Base-by-base conservation (phyloP, 306 rosid species). In the Spatholobus suberectus region DNA sequence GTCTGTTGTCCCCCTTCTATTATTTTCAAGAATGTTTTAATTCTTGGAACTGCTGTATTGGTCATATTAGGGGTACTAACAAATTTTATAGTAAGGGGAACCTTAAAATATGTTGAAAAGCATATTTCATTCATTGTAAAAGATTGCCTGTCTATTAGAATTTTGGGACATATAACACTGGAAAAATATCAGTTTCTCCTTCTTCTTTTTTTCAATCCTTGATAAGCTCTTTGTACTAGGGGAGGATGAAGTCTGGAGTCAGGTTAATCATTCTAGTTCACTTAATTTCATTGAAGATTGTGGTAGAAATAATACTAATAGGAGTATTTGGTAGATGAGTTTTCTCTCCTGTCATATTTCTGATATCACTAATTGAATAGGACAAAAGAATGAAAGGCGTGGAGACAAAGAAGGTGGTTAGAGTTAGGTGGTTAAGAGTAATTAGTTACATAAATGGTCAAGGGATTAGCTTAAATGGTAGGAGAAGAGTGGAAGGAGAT, bases 1-100 rank as follows among this genome's bases (percentile, higher is more conserved):
- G 99, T 91, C 27, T 83, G 24, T 43, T 51, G 26, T 11, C 23
- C 35, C 55, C 62, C 26, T 68, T 84, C 46, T 57, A 66, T 57
- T 47, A 52, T 73, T 73, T 63, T 29, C 34, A 57, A 29, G 70
- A 77, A 57, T 46, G 37, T 54, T 80, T 12, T 49, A 70, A 24
- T 47, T 47, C 63, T 46, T 46, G 20, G 58, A 54, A 63, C 68
- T 26, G 32, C 38, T 75, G 38, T 23, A 52, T 37, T 76, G 44
- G 75, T 49, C 29, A 37, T 43, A 44, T 47, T 27, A 18, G 37
- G 69, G 76, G 55, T 17, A 6, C 44, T 35, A 59, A 65, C 54
- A 47, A 76, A 66, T 81, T 75, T 49, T 75, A 27, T 40, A 59
- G 43, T 26, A 41, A 57, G 44, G 47, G 37, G 49, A 23, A 51